These are phyloP conservation scores for Candida rishiriensis DNA, from an alignment of 805 yeast species.

Conservation along the genomic window DNA sequence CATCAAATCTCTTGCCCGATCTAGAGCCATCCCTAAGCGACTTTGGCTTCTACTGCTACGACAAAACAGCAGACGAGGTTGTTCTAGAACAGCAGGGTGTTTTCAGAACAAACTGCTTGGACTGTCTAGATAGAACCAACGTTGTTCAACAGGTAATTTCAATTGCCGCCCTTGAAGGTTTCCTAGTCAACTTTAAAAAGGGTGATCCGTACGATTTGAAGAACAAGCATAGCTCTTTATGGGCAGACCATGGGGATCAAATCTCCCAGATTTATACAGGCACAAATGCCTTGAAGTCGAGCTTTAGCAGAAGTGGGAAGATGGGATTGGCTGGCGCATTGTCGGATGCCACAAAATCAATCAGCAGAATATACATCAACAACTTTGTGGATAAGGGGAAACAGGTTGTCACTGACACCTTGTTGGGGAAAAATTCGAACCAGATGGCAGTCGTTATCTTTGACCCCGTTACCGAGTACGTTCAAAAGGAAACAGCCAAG, in stretches of 20 bases:
- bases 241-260: constrained; percentile 99
- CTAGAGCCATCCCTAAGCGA: constrained; percentile 63
- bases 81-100: constrained; percentile 83
- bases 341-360: constrained; percentile 96
- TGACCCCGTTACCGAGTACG: constrained; percentile 86
- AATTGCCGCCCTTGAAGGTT: constrained; percentile 57
- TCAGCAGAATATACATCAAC: constrained; percentile 90
- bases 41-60: constrained; percentile 81
- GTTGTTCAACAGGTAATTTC: constrained; percentile 83
- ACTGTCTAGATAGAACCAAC: constrained; percentile 92
- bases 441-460: constrained; percentile 68
- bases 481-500: constrained; percentile 57
- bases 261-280: constrained; percentile 95
- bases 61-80: constrained; percentile 47
- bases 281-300: constrained; percentile 92
- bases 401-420: constrained; percentile 82
- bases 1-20: constrained; percentile 59
- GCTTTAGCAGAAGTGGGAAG: constrained; percentile 91
- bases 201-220: constrained; percentile 45
- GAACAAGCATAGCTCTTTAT: constrained; percentile 74
- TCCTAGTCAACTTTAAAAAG: constrained; percentile 35
- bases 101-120: constrained; percentile 90
- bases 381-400: constrained; percentile 90
- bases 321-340: constrained; percentile 96
- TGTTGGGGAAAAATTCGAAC: constrained; percentile 75